Percentiles rank a stretch among this genome's conserved stretches.
phyloP scores from a whole-genome alignment of 805 yeast genomes.

The Candida taoyuanica region DNA sequence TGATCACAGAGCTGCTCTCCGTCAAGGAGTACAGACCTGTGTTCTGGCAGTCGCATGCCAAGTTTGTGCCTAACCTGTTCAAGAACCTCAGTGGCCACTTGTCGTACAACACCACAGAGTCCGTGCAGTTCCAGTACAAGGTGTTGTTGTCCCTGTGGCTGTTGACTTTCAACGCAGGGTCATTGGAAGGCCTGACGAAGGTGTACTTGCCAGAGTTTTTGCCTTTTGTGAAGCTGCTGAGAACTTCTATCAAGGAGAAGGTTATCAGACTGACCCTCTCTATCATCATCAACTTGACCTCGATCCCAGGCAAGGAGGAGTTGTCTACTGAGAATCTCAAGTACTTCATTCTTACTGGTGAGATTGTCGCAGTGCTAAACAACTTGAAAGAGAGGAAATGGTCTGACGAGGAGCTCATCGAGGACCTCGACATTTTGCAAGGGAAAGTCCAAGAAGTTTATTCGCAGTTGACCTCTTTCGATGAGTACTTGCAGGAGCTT shows the following conservation, averaged over 20 bases:
- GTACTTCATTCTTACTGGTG: conserved; percentile 64
- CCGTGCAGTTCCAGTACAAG: conserved; percentile 73
- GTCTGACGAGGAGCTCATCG: conserved; percentile 87
- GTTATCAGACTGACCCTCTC: conserved; percentile 81
- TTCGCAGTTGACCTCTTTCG: conserved; percentile 80
- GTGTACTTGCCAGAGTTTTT: conserved; percentile 45
- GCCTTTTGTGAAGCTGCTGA: conserved; percentile 48
- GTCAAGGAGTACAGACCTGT: conserved; percentile 47
- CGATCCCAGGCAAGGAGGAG: conserved; percentile 29
- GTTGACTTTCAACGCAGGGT: conserved; percentile 60
- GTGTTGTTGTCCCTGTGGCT: conserved; percentile 79
- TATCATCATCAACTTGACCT: conserved; percentile 57
- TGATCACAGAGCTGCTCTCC: conserved; percentile 56
- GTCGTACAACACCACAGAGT: conserved; percentile 27
- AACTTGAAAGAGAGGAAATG: conserved; percentile 82
- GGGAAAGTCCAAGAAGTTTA: conserved; percentile 67
- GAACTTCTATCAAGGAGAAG: conserved; percentile 87
- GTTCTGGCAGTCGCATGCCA: conserved; percentile 39
- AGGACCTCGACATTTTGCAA: conserved; percentile 58
- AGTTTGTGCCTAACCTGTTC: conserved; percentile 45
- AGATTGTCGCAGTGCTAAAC: conserved; percentile 64
- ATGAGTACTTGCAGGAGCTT: conserved; percentile 84
- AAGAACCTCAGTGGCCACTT: conserved; percentile 35
- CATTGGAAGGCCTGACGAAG: conserved; percentile 50
- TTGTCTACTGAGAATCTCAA: conserved; percentile 50